These are phyloP conservation scores for Candida nonsorbophila DNA, from an alignment of 805 yeast species.

Conservation along the genomic window DNA sequence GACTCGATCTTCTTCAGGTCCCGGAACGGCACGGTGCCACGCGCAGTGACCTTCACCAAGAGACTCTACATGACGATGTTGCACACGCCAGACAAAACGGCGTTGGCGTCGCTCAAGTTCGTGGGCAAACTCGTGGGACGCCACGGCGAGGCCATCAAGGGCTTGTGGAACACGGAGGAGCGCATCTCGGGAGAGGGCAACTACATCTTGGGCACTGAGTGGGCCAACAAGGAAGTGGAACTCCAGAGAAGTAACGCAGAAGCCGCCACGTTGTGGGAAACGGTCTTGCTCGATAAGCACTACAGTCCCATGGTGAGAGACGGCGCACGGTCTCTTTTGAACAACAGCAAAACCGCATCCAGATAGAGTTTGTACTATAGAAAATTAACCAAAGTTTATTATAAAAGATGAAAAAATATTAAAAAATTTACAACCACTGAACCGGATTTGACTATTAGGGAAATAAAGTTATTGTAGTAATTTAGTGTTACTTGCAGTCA, in stretches of 20 bases:
- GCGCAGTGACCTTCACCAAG: conserved; percentile 81
- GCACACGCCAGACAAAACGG: conserved; percentile 84
- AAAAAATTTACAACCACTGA: too few species aligned
- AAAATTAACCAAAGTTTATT: too few species aligned
- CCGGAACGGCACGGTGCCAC: conserved; percentile 55
- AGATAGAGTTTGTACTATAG: too few species aligned
- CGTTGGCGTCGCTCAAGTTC: conserved; percentile 72
- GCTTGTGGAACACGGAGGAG: conserved; percentile 84
- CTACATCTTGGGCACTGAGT: conserved; percentile 53
- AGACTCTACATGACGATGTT: conserved; percentile 61
- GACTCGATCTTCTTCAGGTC: conserved; percentile 80
- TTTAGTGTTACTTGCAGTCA: too few species aligned
- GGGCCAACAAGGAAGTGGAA: conserved; percentile 38
- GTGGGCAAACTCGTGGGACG: conserved; percentile 69
- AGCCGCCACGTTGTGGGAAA: conserved; percentile 90
- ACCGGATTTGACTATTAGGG: too few species aligned
- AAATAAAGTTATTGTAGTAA: too few species aligned
- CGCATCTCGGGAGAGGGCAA: conserved; percentile 71
- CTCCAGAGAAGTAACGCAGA: conserved; percentile 78
- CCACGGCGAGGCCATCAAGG: conserved; percentile 62
- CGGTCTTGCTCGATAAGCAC: conserved; percentile 70
- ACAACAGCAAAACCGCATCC: conserved; percentile 33
- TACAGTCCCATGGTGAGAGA: conserved; percentile 78
- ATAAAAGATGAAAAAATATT: too few species aligned
- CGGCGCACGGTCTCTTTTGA: conserved; percentile 45